Percentiles rank a stretch among this genome's conserved stretches.
Evolutionary conservation across 2,329 filamentous ascomycete genomes (phyloP).

Genomic region (Cercospora sesami): DNA sequence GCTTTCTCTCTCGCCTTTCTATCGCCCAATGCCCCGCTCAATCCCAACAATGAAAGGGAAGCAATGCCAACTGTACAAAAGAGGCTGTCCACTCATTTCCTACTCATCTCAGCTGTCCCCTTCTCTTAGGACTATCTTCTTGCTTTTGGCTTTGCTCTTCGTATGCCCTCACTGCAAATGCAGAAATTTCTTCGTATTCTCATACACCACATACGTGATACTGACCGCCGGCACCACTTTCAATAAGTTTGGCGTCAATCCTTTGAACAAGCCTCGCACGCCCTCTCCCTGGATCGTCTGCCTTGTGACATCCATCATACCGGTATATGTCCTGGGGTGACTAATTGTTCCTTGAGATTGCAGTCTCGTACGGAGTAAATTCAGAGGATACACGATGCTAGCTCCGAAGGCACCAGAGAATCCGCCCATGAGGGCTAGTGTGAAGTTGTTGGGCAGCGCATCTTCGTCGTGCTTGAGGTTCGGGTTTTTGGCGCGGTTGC

Average conservation of each 20-base stretch:
- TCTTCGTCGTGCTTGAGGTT: slow-evolving; percentile 76
- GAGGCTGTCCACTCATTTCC: not conserved
- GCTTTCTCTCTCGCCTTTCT: not conserved
- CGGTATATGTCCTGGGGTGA: slow-evolving; percentile 78
- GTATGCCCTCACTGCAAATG: slow-evolving; percentile 24
- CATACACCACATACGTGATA: slow-evolving; percentile 89
- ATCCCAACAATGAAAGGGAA: not conserved
- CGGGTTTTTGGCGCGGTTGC: slow-evolving; percentile 58
- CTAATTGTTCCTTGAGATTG: slow-evolving; percentile 94
- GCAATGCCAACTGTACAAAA: not conserved
- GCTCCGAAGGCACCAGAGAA: slow-evolving; percentile 90
- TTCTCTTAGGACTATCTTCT: not conserved
- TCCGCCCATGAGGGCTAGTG: slow-evolving; percentile 85
- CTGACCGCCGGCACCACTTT: slow-evolving; percentile 96
- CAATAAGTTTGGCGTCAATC: slow-evolving; percentile 87
- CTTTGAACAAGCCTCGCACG: slow-evolving; percentile 84
- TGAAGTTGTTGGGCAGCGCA: slow-evolving; percentile 71
- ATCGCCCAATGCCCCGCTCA: not conserved
- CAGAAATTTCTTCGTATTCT: slow-evolving; percentile 78
- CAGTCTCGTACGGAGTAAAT: slow-evolving; percentile 78
- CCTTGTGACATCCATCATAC: slow-evolving; percentile 82
- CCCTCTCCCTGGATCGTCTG: slow-evolving; percentile 85
- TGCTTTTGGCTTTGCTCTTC: not conserved
- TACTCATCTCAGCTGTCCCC: not conserved
- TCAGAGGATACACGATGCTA: slow-evolving; percentile 91